Percentiles rank a stretch among this genome's conserved stretches.
These are phyloP conservation scores for Vinca minor DNA, from an alignment of 257 asterid genomes.

Conservation along the genomic window DNA sequence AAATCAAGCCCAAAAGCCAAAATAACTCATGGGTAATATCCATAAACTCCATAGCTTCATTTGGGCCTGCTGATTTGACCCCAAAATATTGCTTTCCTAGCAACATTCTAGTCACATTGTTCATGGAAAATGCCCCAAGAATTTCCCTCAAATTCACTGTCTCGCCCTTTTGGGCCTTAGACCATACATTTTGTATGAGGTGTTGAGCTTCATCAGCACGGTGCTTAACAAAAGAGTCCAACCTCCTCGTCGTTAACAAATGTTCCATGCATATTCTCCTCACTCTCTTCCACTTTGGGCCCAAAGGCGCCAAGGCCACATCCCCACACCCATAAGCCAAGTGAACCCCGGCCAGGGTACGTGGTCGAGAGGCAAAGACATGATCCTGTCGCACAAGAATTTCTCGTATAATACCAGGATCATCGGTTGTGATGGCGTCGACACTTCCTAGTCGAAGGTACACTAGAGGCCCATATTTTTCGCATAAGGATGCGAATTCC, in stretches of 20 bases:
- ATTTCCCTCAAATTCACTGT: slow-evolving; percentile 60
- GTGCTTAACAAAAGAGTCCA: slow-evolving; percentile 56
- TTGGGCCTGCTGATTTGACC: slow-evolving; percentile 62
- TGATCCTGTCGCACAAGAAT: slow-evolving; percentile 69
- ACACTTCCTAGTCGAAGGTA: slow-evolving; percentile 62
- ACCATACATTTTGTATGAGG: slow-evolving; percentile 53
- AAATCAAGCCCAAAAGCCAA: slow-evolving; percentile 67
- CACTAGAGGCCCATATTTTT: slow-evolving; percentile 74
- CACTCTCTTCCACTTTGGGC: slow-evolving; percentile 87
- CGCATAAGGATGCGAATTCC: slow-evolving; percentile 61
- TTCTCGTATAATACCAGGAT: slow-evolving; percentile 61
- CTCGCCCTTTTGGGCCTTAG: slow-evolving; percentile 29
- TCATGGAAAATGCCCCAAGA: slow-evolving; percentile 83
- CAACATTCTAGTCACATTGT: slow-evolving; percentile 89
- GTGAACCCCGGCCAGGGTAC: too few relatives aligned
- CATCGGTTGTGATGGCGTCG: slow-evolving; percentile 80
- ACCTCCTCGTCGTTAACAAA: slow-evolving; percentile 67
- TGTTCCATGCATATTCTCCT: slow-evolving; percentile 92
- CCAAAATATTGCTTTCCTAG: slow-evolving; percentile 86
- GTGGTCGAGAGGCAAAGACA: slow-evolving; percentile 79
- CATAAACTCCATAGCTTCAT: slow-evolving; percentile 88
- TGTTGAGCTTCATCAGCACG: slow-evolving; percentile 72
- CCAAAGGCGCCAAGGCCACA: slow-evolving; percentile 82
- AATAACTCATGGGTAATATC: slow-evolving; percentile 77
- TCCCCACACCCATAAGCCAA: slow-evolving; percentile 87